These are phyloP conservation scores for Chenopodium album DNA, from an alignment of 148 eudicot genomes.

Conservation along the genomic window DNA sequence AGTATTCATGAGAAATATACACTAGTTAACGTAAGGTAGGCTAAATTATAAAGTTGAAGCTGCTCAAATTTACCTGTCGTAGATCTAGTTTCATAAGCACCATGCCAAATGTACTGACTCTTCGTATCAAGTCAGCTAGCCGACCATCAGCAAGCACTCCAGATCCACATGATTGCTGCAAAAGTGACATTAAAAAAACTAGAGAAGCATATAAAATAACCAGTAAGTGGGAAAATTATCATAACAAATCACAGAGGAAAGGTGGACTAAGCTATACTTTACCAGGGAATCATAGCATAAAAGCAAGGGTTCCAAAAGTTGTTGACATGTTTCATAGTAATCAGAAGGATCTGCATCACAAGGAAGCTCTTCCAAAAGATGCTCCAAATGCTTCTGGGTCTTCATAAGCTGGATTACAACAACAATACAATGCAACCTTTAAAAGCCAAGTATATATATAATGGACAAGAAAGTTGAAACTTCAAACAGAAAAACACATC, in stretches of 20 bases:
- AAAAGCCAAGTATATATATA: background rate
- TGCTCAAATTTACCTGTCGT: constrained; percentile 65
- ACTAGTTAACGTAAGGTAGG: constrained; percentile 1
- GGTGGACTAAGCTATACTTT: constrained; percentile 4
- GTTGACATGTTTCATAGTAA: constrained; percentile 67
- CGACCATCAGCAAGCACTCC: constrained; percentile 95
- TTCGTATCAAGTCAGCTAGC: constrained; percentile 79
- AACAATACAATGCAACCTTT: constrained; percentile 4
- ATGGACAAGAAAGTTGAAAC: background rate
- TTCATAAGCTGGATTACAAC: constrained; percentile 53
- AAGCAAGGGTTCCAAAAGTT: constrained; percentile 77
- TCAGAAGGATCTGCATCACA: constrained; percentile 66
- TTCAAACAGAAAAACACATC: background rate
- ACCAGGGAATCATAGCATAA: constrained; percentile 92
- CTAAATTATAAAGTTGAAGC: constrained; percentile 17
- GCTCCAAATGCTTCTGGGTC: constrained; percentile 74
- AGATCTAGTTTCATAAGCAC: constrained; percentile 88
- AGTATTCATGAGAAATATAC: constrained; percentile 12
- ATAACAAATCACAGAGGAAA: background rate
- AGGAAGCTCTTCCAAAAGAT: constrained; percentile 77
- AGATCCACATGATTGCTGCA: constrained; percentile 82
- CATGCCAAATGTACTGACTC: constrained; percentile 87
- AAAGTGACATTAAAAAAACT: constrained; percentile 9
- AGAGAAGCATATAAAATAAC: background rate
- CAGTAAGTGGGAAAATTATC: background rate